Percentiles rank a stretch among this genome's conserved stretches.
Conservation (phyloP, 1,284 basidiomycete genomes). For the Ustilago crameri region DNA sequence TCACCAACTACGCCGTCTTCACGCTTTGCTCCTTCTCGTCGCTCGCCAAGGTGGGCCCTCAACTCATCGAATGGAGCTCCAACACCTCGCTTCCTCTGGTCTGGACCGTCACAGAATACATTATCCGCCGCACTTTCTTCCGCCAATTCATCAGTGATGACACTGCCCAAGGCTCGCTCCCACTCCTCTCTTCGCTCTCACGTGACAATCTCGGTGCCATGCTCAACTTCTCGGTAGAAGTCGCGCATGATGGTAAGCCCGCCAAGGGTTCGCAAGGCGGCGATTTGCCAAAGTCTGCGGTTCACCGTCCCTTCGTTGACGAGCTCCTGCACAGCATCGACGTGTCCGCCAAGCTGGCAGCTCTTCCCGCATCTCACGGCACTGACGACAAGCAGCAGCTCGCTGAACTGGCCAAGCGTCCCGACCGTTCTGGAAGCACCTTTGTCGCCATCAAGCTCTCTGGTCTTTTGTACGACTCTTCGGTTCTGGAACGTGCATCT, state of each 20-base stretch:
- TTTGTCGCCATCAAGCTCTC: slow-evolving; percentile 64
- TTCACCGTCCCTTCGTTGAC: slow-evolving; percentile 49
- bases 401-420: slow-evolving; percentile 28
- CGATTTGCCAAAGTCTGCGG: slow-evolving; percentile 9
- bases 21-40: slow-evolving; percentile 80
- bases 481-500: slow-evolving; percentile 54
- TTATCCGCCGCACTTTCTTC: slow-evolving; percentile 87
- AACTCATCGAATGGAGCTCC: slow-evolving; percentile 73
- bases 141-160: slow-evolving; percentile 90
- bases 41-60: slow-evolving; percentile 81
- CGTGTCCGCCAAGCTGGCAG: slow-evolving; percentile 42
- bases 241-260: slow-evolving; percentile 73
- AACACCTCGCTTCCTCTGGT: slow-evolving; percentile 77
- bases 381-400: slow-evolving; percentile 30
- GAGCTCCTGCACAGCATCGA: slow-evolving; percentile 55
- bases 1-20: slow-evolving; percentile 83
- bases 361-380: slow-evolving; percentile 37
- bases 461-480: slow-evolving; percentile 54
- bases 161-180: slow-evolving; percentile 77
- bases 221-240: slow-evolving; percentile 86
- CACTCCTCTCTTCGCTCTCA: slow-evolving; percentile 74
- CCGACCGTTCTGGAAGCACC: slow-evolving; percentile 51
- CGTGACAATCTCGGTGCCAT: slow-evolving; percentile 77
- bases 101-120: slow-evolving; percentile 75
- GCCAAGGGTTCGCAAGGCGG: slow-evolving; percentile 72